These are phyloP conservation scores for Erysimum cheiri DNA, from an alignment of 441 rosid species.

Conservation along the genomic window DNA sequence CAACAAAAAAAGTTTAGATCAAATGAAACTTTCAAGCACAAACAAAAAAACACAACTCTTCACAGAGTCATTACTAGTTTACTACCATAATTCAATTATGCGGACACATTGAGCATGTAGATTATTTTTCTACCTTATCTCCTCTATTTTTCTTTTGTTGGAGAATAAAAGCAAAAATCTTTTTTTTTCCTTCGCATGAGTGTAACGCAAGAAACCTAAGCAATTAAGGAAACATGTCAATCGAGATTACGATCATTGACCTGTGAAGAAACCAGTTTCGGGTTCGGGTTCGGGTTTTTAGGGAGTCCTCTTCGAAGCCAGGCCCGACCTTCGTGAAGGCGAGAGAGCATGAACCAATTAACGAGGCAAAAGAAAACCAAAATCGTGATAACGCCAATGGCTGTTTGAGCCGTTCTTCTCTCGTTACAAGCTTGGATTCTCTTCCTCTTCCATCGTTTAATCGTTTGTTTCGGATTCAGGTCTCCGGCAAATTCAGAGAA, in stretches of 20 bases:
- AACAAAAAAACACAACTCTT: background rate
- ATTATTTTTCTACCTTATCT: background rate
- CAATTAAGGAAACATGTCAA: background rate
- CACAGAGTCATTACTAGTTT: background rate
- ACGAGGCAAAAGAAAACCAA: slow-evolving; percentile 66
- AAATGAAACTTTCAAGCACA: background rate
- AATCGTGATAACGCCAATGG: slow-evolving; percentile 52
- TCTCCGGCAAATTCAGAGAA: slow-evolving; percentile 33
- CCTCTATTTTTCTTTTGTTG: background rate
- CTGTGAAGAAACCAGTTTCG: slow-evolving; percentile 45
- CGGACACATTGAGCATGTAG: slow-evolving; percentile 36
- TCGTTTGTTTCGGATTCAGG: slow-evolving; percentile 40
- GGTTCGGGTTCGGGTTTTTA: slow-evolving; percentile 24
- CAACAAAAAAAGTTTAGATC: background rate
- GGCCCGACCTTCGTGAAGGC: slow-evolving; percentile 59
- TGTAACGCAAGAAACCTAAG: slow-evolving; percentile 19
- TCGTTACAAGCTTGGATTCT: slow-evolving; percentile 46
- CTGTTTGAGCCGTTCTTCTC: slow-evolving; percentile 49
- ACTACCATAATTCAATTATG: too few relatives aligned
- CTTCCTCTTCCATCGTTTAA: slow-evolving; percentile 52
- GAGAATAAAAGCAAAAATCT: background rate
- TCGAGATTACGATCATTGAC: slow-evolving; percentile 38
- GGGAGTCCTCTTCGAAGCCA: slow-evolving; percentile 41
- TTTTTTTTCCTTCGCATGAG: background rate
- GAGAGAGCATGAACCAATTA: slow-evolving; percentile 72